A percentile compares a stretch with the other conserved stretches of the same genome.
Conservation (phyloP, 2,329 filamentous ascomycete species). For the Arthroderma sp. region DNA sequence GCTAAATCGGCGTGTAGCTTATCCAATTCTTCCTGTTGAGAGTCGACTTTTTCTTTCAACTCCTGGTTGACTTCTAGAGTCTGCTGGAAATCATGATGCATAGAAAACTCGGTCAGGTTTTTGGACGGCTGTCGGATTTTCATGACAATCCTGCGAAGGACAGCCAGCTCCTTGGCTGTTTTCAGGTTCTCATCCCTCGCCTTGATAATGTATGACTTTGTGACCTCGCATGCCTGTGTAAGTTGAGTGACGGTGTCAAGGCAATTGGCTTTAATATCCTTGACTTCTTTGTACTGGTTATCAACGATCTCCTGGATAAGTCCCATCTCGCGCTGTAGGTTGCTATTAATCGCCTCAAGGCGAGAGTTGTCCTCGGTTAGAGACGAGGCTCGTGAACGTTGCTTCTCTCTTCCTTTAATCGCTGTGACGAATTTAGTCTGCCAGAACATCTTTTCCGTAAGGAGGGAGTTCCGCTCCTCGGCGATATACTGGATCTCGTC, state of each 20-base stretch:
- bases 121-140: background rate
- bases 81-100: slow-evolving; percentile 1
- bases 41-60: background rate
- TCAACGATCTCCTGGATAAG: slow-evolving; percentile 4
- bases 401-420: slow-evolving; percentile 1
- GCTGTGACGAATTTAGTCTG: slow-evolving; percentile 7
- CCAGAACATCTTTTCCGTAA: slow-evolving; percentile 1
- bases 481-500: slow-evolving; percentile 1
- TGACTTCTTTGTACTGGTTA: background rate
- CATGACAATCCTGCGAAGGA: slow-evolving; percentile 3
- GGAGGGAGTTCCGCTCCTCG: background rate
- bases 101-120: background rate
- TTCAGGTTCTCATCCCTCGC: slow-evolving; percentile 3
- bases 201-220: background rate
- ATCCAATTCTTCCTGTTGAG: background rate
- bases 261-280: background rate
- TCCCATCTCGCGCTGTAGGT: background rate
- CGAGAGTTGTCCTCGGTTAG: background rate
- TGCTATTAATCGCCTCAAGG: background rate
- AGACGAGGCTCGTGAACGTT: background rate
- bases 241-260: background rate
- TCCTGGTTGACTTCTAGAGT: slow-evolving; percentile 1
- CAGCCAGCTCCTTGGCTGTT: slow-evolving; percentile 1
- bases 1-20: background rate
- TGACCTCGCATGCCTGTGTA: background rate